Evolutionary conservation across 306 rosid species (phyloP).

Genomic region (Hippophae tibetana): DNA sequence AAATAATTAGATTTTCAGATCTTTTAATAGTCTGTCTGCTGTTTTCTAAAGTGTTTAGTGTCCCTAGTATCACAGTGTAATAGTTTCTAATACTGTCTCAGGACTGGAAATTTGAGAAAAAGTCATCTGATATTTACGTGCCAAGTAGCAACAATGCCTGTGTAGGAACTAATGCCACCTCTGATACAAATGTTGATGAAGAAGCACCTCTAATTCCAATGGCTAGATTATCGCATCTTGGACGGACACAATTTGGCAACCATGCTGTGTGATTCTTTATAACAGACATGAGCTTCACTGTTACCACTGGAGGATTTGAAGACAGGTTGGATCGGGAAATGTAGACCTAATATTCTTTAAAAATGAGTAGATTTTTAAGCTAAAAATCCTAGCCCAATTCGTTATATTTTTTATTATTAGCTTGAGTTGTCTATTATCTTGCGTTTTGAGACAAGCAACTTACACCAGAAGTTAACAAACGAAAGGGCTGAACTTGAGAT

Average conservation of each 20-base stretch:
- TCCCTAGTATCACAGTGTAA: background rate
- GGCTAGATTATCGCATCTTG: slow-evolving; percentile 67
- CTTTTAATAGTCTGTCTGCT: too few relatives aligned
- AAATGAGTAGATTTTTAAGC: too few relatives aligned
- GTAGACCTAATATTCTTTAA: too few relatives aligned
- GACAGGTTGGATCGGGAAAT: background rate
- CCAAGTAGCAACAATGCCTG: slow-evolving; percentile 25
- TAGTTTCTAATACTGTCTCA: slow-evolving; percentile 20
- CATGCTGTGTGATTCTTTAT: slow-evolving; percentile 30
- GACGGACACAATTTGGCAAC: slow-evolving; percentile 47
- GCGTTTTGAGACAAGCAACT: too few relatives aligned
- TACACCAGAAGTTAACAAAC: too few relatives aligned
- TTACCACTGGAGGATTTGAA: slow-evolving; percentile 14
- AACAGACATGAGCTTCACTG: slow-evolving; percentile 3
- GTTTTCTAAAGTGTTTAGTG: too few relatives aligned
- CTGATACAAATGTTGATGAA: slow-evolving; percentile 41
- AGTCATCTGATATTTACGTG: slow-evolving; percentile 48
- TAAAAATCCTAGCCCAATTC: too few relatives aligned
- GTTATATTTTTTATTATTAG: too few relatives aligned
- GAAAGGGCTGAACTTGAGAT: too few relatives aligned
- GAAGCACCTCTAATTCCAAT: slow-evolving; percentile 67
- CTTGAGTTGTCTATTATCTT: too few relatives aligned
- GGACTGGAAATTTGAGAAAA: slow-evolving; percentile 97
- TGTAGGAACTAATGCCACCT: slow-evolving; percentile 36
- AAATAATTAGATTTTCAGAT: too few relatives aligned